Base-by-base conservation (phyloP, 1,139 yeast genomes). In the Chernovozyma aurita region DNA sequence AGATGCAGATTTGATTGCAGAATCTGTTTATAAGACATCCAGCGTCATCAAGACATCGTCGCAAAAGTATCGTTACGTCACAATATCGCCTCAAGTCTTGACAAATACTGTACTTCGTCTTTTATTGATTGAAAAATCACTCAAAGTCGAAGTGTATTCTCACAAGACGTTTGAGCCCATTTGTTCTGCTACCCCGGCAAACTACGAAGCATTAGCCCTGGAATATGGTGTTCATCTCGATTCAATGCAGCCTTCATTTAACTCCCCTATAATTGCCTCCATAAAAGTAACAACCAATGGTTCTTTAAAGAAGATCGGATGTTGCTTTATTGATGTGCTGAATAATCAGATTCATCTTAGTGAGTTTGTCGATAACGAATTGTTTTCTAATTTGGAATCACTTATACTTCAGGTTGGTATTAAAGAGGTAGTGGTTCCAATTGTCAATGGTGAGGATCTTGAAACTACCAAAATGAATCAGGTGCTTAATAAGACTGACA, bases 1-100 rank as follows among this genome's bases (percentile, higher is more conserved):
- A n/a, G 96, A 90, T 55, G 96, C 97, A 3, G 72, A 73, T 33
- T 70, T 78, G 41, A 85, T 87, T 30, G 96, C 97, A 3, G 94
- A 88, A 43, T 67, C 73, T 38, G 79, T 92, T 24, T 92, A 86
- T 61, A 84, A 83, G 47, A 86, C 97, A 0, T 78, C 75, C 30
- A 78, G 94, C 15, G 95, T 87, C 4, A 57, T 92, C 38, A 90
- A 90, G 48, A 54, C 59, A 38, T 73, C 76, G 39, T 53, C 63
- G 15, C 70, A 67, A 29, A 71, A 77, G 21, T 61, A 73, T 30
- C 73, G 80, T 32, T 84, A 84, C 46, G 85, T 87, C 31, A 85
- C 96, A 0, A 65, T 92, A 37, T 83, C 95, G 0, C 73, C 79
- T 0, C 84, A 85, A 32, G 87, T 86, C 1, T 76, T 88, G 41